These are phyloP conservation scores for Lentinula aciculospora DNA, from an alignment of 768 basidiomycete genomes.

Conservation along the genomic window DNA sequence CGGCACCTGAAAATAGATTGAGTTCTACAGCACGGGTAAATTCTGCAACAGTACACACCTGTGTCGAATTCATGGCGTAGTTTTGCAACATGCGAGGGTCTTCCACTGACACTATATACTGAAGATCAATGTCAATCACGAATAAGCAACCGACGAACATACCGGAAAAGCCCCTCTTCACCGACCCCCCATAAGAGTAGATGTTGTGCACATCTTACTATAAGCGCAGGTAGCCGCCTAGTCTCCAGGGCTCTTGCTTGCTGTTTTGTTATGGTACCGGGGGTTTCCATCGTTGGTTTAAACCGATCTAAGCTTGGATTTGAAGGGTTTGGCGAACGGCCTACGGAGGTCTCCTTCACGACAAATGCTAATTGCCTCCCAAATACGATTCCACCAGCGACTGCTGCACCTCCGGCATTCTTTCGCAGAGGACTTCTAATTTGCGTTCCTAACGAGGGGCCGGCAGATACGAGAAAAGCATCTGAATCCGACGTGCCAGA, in stretches of 20 bases:
- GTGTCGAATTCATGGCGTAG: constrained; percentile 79
- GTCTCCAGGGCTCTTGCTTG: constrained; percentile 35
- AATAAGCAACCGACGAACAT: constrained; percentile 18
- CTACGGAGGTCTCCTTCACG: constrained; percentile 52
- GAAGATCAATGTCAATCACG: constrained; percentile 10
- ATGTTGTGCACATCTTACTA: constrained; percentile 81
- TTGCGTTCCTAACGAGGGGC: constrained; percentile 48
- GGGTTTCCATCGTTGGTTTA: constrained; percentile 8
- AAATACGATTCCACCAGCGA: constrained; percentile 57
- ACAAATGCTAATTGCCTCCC: constrained; percentile 51
- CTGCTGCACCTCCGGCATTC: constrained; percentile 25
- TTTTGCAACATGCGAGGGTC: constrained; percentile 73
- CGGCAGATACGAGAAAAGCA: constrained; percentile 30
- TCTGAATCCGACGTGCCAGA: constrained; percentile 46
- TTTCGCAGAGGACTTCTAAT: constrained; percentile 49
- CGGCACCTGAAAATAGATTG: constrained; percentile 53
- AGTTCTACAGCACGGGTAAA: constrained; percentile 11
- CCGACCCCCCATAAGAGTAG: constrained; percentile 76
- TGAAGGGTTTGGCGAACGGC: constrained; percentile 22
- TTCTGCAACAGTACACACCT: constrained; percentile 29
- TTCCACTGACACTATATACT: constrained; percentile 65
- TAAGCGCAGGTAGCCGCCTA: constrained; percentile 63
- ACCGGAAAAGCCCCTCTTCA: constrained; percentile 87
- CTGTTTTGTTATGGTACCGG: constrained; percentile 18
- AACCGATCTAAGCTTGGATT: constrained; percentile 13